Base-by-base conservation (phyloP, 495 filamentous ascomycete genomes). In the Ramalina peruviana region DNA sequence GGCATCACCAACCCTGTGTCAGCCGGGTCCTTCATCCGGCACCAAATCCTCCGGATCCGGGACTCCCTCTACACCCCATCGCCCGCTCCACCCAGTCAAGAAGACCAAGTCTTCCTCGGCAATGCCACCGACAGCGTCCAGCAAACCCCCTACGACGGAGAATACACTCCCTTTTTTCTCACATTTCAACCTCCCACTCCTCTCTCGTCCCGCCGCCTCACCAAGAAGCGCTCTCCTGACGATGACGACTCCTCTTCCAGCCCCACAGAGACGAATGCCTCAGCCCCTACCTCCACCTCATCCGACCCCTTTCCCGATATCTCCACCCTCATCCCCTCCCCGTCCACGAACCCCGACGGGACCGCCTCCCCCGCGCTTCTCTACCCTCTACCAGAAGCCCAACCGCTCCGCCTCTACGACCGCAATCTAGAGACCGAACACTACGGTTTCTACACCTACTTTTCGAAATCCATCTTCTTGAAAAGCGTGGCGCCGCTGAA, bases 361-460 rank as follows among this genome's bases (percentile, higher is more conserved):
- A 79, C 78, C n/a, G 79, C 79, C 1, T 80, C 85, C 6, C 67
- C 81, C 0, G 82, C 83, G 25, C 73, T 70, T n/a, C 72, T 95
- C 21, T 71, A 72, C 49, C 79, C 83, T 0, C 72, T 78, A 39
- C 75, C 85, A 0, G 58, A 62, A 1, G 78, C 85, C 30, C 92
- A 97, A 55, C 92, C 87, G 0, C 64, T 97, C 15, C 80, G 83
- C 3, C 75, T 97, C 3, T 96, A 85, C 67, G 83, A 97, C 64
- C 82, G 87, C 20, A 88, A 81, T 17, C 65, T 80, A 33, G 67
- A 74, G 3, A 80, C 78, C 0, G 92, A 98, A 61, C 87, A 94
- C 66, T 97, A 93, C 64, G 86, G 86, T 10, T 95, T 96, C 66
- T 95, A 94, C 64, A 83, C 76, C 0, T 94, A 94, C 71, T 97